A percentile compares a stretch with the other conserved stretches of the same genome.
Conservation (phyloP, 1,284 basidiomycete genomes). For the Entoloma clypeatum region DNA sequence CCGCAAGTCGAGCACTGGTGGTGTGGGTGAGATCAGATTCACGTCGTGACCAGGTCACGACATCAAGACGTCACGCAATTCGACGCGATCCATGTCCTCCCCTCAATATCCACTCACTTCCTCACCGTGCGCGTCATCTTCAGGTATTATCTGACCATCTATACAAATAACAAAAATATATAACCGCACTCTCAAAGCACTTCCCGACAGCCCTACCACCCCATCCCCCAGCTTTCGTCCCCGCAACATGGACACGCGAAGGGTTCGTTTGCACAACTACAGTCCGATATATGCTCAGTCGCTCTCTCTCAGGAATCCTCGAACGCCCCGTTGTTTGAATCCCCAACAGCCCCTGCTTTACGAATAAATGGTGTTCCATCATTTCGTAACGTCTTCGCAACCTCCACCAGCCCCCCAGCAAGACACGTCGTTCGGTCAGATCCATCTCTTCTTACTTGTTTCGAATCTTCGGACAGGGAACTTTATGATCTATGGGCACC, state of each 20-base stretch:
- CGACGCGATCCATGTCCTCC: neutral
- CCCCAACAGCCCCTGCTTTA: conserved; percentile 20
- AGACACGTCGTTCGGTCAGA: conserved; percentile 57
- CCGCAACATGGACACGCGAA: conserved; percentile 11
- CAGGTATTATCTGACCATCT: conserved; percentile 10
- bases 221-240: conserved; percentile 15
- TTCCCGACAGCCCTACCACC: conserved; percentile 13
- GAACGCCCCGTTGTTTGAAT: conserved; percentile 33
- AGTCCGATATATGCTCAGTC: neutral
- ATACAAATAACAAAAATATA: too few relatives aligned
- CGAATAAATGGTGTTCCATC: conserved; percentile 27
- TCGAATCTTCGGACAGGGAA: conserved; percentile 68
- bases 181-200: neutral
- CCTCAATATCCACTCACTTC: neutral
- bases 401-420: conserved; percentile 25
- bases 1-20: conserved; percentile 14
- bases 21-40: conserved; percentile 21
- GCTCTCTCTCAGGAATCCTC: conserved; percentile 22
- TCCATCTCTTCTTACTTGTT: conserved; percentile 61
- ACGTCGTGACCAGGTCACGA: conserved; percentile 36
- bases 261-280: neutral
- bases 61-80: conserved; percentile 13
- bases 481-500: conserved; percentile 74
- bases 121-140: neutral
- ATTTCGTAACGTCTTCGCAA: conserved; percentile 27